Conservation (phyloP, 306 rosid species). For the Oxytropis ochrocephala region DNA sequence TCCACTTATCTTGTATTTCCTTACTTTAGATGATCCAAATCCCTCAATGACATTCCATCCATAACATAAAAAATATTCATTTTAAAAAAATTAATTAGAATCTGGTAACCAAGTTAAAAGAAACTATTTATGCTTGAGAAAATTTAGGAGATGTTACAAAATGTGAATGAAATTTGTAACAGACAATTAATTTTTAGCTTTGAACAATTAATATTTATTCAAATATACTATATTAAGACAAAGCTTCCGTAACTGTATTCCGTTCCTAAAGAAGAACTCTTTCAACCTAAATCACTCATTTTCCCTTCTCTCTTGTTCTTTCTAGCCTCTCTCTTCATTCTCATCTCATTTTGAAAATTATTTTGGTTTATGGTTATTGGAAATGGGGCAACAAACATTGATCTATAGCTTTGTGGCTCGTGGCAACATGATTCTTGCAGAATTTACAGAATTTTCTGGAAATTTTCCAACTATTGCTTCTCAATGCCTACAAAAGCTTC, state of each 20-base stretch:
- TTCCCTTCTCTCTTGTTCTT: conserved; percentile 16
- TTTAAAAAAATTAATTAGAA: too few relatives aligned
- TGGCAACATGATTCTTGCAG: conserved; percentile 72
- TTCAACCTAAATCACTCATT: conserved; percentile 30
- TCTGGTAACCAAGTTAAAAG: too few relatives aligned
- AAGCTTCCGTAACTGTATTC: background rate
- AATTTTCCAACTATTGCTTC: conserved; percentile 68
- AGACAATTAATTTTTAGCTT: background rate
- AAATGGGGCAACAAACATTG: conserved; percentile 86
- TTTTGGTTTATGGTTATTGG: conserved; percentile 23
- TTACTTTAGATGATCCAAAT: too few relatives aligned
- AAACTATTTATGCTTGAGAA: background rate
- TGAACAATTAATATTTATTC: background rate
- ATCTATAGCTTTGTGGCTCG: conserved; percentile 97
- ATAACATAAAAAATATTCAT: too few relatives aligned
- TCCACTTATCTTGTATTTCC: too few relatives aligned
- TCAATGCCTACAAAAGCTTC: conserved; percentile 95
- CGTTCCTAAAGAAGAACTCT: conserved; percentile 21
- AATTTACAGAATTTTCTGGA: conserved; percentile 78
- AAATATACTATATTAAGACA: conserved; percentile 22
- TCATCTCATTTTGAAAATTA: background rate
- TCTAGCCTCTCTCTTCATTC: conserved; percentile 13
- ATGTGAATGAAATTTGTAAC: background rate
- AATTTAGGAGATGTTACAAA: background rate
- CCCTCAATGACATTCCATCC: too few relatives aligned